A percentile compares a stretch with the other conserved stretches of the same genome.
phyloP scores from a whole-genome alignment of 2,329 filamentous ascomycete genomes.

The Fusarium sp. region DNA sequence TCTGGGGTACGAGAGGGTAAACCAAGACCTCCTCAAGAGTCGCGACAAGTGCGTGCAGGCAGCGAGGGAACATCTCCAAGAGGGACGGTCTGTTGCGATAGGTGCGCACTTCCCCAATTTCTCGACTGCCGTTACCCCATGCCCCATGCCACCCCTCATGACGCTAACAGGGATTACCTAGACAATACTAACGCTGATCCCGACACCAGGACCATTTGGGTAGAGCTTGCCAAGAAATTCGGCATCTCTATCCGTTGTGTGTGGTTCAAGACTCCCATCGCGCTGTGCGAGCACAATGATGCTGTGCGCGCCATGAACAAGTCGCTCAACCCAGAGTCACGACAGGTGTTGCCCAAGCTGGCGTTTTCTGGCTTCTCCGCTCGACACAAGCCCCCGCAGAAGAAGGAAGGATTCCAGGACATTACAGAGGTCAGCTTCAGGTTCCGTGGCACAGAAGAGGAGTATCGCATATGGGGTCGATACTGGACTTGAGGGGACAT shows the following conservation, averaged over 20 bases:
- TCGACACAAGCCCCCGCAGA: conserved; percentile 77
- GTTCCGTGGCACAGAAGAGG: conserved; percentile 77
- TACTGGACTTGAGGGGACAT: conserved; percentile 74
- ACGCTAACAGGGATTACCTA: conserved; percentile 51
- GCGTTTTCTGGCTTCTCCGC: conserved; percentile 83
- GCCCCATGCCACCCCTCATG: conserved; percentile 16
- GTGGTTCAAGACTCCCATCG: conserved; percentile 79
- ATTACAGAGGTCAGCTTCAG: conserved; percentile 80
- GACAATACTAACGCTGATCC: conserved; percentile 96
- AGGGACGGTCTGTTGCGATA: conserved; percentile 78
- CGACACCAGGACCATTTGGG: conserved; percentile 83
- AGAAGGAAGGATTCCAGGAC: conserved; percentile 86
- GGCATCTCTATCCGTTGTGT: conserved; percentile 85
- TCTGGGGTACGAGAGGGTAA: conserved; percentile 84
- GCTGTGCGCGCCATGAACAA: conserved; percentile 78
- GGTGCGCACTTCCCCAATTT: conserved; percentile 65
- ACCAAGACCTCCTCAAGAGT: conserved; percentile 89
- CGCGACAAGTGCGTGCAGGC: conserved; percentile 77
- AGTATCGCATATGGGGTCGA: conserved; percentile 77
- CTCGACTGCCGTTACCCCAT: conserved; percentile 18
- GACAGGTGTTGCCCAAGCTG: conserved; percentile 78
- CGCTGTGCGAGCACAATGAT: conserved; percentile 87
- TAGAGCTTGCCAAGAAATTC: conserved; percentile 76
- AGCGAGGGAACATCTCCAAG: conserved; percentile 73
- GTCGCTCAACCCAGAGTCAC: conserved; percentile 84